These are phyloP conservation scores for Podospora pseudopauciseta DNA, from an alignment of 495 filamentous ascomycete species.

Conservation along the genomic window DNA sequence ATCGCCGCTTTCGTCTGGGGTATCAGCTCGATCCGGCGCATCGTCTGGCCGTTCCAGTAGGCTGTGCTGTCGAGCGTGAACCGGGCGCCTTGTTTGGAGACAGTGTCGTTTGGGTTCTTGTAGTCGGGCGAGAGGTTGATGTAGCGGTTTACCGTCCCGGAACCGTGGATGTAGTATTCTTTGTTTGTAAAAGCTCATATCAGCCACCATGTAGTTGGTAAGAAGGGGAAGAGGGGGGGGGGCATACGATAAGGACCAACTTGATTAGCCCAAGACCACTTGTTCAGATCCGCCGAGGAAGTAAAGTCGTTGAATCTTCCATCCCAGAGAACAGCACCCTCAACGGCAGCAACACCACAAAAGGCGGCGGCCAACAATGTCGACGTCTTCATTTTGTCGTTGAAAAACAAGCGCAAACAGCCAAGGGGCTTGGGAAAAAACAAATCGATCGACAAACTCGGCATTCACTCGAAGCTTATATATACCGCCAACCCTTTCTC, in stretches of 20 bases:
- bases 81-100: conserved; percentile 60
- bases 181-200: not conserved
- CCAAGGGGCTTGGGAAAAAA: not conserved
- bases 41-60: conserved; percentile 57
- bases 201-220: too few relatives aligned
- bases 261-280: conserved; percentile 63
- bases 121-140: conserved; percentile 51
- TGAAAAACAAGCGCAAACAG: not conserved
- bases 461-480: not conserved
- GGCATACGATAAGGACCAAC: conserved; percentile 54
- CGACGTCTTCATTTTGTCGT: not conserved
- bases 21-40: conserved; percentile 60
- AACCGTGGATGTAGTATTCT: conserved; percentile 69
- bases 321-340: conserved; percentile 54
- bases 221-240: not conserved
- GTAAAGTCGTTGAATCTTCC: conserved; percentile 58
- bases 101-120: conserved; percentile 66
- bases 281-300: conserved; percentile 48
- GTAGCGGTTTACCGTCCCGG: conserved; percentile 51
- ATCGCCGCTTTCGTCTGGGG: conserved; percentile 64
- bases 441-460: not conserved
- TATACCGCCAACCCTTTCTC: not conserved
- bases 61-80: conserved; percentile 63
- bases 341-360: conserved; percentile 14
- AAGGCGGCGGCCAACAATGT: conserved; percentile 12